Conservation (phyloP, 2,329 filamentous ascomycete genomes). For the Aspergillus tamarii region DNA sequence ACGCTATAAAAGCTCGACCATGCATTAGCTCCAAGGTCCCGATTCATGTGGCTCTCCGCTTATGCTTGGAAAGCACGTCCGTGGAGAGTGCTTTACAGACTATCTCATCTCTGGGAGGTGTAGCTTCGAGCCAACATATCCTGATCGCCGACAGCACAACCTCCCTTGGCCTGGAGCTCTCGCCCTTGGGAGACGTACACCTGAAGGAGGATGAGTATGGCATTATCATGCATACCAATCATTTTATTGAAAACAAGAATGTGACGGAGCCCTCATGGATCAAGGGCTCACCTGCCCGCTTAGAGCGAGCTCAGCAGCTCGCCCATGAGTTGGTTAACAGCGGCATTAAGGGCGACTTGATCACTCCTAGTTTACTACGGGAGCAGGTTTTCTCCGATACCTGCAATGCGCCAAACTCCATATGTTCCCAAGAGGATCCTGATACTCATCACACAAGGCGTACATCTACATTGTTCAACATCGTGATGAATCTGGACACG, state of each 20-base stretch:
- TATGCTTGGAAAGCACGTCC: conserved; percentile 57
- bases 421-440: conserved; percentile 38
- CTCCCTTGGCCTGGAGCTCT: conserved; percentile 33
- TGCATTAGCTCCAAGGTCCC: conserved; percentile 57
- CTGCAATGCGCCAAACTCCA: conserved; percentile 39
- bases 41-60: conserved; percentile 63
- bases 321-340: conserved; percentile 26
- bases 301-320: conserved; percentile 31
- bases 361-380: conserved; percentile 30
- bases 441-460: conserved; percentile 29
- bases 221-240: conserved; percentile 50
- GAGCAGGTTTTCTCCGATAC: conserved; percentile 41
- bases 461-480: conserved; percentile 41
- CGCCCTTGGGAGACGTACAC: conserved; percentile 32
- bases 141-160: conserved; percentile 52
- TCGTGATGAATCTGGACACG: conserved; percentile 38
- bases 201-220: conserved; percentile 40
- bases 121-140: conserved; percentile 61
- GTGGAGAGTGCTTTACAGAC: conserved; percentile 50
- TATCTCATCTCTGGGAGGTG: conserved; percentile 52
- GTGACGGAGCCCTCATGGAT: conserved; percentile 39
- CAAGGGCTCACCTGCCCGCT: conserved; percentile 36
- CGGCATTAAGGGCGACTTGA: conserved; percentile 25
- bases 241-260: conserved; percentile 41
- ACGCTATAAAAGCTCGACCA: conserved; percentile 63